These are phyloP conservation scores for Poa pratensis DNA, from an alignment of 176 grass and related monocot species.

Conservation along the genomic window DNA sequence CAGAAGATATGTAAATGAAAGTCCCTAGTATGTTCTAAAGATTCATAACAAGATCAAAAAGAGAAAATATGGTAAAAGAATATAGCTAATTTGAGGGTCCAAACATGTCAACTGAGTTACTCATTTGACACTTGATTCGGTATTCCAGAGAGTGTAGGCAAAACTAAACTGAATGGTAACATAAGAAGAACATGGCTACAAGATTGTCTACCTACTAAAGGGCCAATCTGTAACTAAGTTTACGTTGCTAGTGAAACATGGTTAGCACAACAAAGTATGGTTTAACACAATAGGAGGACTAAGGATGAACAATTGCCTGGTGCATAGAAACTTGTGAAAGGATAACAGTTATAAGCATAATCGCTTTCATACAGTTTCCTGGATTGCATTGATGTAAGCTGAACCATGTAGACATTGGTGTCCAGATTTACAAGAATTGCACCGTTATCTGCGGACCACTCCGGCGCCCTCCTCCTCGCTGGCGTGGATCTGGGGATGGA, in stretches of 20 bases:
- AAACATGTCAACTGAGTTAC: neutral
- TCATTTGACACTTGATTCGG: no score
- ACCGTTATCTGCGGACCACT: neutral
- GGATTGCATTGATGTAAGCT: neutral
- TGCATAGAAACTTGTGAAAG: constrained; percentile 10
- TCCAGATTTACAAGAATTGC: neutral
- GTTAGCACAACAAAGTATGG: neutral
- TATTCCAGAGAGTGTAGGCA: neutral
- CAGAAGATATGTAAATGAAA: neutral
- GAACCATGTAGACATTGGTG: neutral
- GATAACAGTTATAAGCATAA: neutral
- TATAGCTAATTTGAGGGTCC: neutral
- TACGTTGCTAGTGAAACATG: neutral
- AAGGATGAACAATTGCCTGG: constrained; percentile 17
- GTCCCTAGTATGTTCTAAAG: neutral
- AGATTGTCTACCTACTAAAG: neutral
- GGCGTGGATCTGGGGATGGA: no score
- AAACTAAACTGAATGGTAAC: neutral
- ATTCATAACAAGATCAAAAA: neutral
- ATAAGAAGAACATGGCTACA: neutral
- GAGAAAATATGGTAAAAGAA: neutral
- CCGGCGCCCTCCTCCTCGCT: no score
- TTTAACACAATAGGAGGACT: neutral
- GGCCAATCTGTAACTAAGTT: neutral
- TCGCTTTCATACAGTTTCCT: neutral